Percentiles rank a stretch among this genome's conserved stretches.
Conservation (phyloP, 208 protist species). For the Trypanosoma caninum region DNA sequence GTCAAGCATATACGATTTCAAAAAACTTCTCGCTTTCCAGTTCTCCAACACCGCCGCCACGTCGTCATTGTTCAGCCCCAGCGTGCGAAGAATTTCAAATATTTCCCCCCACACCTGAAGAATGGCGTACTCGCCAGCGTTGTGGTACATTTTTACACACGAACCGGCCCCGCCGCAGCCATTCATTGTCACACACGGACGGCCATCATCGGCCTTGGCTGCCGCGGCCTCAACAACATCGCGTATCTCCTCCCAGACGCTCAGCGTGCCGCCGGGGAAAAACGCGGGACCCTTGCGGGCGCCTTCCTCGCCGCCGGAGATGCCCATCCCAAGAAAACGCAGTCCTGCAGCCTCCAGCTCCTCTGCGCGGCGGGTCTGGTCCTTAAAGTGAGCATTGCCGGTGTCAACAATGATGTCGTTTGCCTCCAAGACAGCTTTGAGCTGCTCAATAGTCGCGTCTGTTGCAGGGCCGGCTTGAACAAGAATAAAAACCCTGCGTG, state of each 20-base stretch:
- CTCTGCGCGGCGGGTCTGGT: conserved; percentile 90
- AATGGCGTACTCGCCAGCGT: conserved; percentile 99
- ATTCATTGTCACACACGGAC: conserved; percentile 94
- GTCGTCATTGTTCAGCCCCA: conserved; percentile 92
- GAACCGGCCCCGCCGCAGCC: conserved; percentile 96
- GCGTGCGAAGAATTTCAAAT: conserved; percentile 91
- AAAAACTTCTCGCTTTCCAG: conserved; percentile 93
- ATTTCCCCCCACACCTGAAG: conserved; percentile 97
- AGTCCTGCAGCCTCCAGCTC: conserved; percentile 85
- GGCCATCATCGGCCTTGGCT: conserved; percentile 93
- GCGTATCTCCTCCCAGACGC: conserved; percentile 92
- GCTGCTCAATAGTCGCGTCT: conserved; percentile 92
- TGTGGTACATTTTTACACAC: conserved; percentile 99
- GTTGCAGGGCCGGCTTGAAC: conserved; percentile 96
- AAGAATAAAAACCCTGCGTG: conserved; percentile 94
- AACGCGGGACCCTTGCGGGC: conserved; percentile 98
- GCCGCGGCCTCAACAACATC: conserved; percentile 95
- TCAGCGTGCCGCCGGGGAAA: conserved; percentile 96
- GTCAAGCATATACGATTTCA: conserved; percentile 98
- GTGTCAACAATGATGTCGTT: conserved; percentile 97
- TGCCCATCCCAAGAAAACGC: conserved; percentile 95
- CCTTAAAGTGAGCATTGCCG: conserved; percentile 95
- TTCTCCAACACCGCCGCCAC: conserved; percentile 89
- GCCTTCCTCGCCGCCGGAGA: conserved; percentile 99
- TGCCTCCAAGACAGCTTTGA: conserved; percentile 72